Percentiles rank a stretch among this genome's conserved stretches.
These are phyloP conservation scores for Apium graveolens DNA, from an alignment of 129 eudicot genomes.

Conservation along the genomic window DNA sequence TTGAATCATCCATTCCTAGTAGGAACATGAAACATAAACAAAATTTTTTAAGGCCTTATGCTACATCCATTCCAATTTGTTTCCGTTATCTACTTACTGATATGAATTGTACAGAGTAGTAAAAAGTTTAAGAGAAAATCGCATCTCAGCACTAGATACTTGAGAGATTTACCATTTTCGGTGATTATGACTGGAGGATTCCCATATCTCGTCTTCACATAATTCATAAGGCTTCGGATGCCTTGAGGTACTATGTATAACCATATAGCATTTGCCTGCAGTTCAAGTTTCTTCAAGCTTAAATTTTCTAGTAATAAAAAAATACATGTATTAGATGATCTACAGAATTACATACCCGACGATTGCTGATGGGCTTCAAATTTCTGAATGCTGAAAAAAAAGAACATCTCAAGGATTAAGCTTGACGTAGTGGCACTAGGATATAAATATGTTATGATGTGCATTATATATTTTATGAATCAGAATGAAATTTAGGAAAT, in stretches of 20 bases:
- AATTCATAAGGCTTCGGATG: constrained; percentile 62
- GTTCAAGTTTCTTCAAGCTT: not conserved
- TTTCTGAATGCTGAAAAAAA: constrained; percentile 30
- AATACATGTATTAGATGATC: not conserved
- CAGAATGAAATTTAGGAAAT: not conserved
- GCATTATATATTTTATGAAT: not conserved
- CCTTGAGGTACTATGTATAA: constrained; percentile 85
- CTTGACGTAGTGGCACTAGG: not conserved
- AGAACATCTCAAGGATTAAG: not conserved
- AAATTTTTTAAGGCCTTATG: not conserved
- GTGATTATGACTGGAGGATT: constrained; percentile 71
- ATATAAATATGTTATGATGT: not conserved
- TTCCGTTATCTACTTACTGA: not conserved
- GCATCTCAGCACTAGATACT: not conserved
- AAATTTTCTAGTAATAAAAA: not conserved
- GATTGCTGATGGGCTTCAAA: constrained; percentile 54
- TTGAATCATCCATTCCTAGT: constrained; percentile 82
- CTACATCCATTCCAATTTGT: not conserved
- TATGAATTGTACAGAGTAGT: not conserved
- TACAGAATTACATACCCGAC: constrained; percentile 30
- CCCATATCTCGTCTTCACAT: constrained; percentile 67
- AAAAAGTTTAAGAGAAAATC: too few relatives aligned
- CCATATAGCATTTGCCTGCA: constrained; percentile 90
- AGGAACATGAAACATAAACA: not conserved
- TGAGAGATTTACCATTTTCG: constrained; percentile 55